Evolutionary conservation across 139 green algal genomes (phyloP), one percentile per base, ranked within the genome.

Genomic region (Eudorina sp.): DNA sequence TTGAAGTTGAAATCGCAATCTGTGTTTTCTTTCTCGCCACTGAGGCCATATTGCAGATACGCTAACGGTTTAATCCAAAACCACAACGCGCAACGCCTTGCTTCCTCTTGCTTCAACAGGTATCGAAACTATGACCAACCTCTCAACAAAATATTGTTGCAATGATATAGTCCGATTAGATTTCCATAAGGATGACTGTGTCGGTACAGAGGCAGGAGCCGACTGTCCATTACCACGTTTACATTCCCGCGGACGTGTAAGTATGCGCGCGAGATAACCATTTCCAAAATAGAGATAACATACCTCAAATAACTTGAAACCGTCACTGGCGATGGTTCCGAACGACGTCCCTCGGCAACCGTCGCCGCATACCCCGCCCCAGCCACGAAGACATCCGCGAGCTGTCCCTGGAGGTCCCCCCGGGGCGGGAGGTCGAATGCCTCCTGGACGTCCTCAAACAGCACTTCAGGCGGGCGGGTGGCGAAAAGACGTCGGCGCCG

Each of bases 371-470:
- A 29, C 62, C 8, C 18, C 41, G 7, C 25, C 16, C 18, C 91
- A 96, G 94, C 5, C 85, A 91, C 8, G 93, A 97, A 75, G 73
- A 85, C 18, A 85, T 96, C 11, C 53, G 94, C 53, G 89, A 97
- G 75, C 88, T 75, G 51, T 60, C 89, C 36, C 66, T 95, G 1
- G 72, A 91, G 19, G 60, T 90, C 19, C 43, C 43, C 0, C 38
- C 88, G 31, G 87, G 74, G 2, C 84, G 93, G 38, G 95, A 97
- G 58, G 94, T 97, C 29, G 92, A 95, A 87, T 92, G 87, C 76
- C 89, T 98, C 18, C 90, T 97, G 53, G 92, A 98, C 36, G 25
- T 36, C 5, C 68, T 96, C 18, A 98, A 98, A 89, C 60, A 62
- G 19, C 90, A 95, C 80, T 92, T 93, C 88, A 76, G 19, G 18